A percentile compares a stretch with the other conserved stretches of the same genome.
These are phyloP conservation scores for Hanseniaspora lachancei DNA, from an alignment of 805 yeast species.

Conservation along the genomic window DNA sequence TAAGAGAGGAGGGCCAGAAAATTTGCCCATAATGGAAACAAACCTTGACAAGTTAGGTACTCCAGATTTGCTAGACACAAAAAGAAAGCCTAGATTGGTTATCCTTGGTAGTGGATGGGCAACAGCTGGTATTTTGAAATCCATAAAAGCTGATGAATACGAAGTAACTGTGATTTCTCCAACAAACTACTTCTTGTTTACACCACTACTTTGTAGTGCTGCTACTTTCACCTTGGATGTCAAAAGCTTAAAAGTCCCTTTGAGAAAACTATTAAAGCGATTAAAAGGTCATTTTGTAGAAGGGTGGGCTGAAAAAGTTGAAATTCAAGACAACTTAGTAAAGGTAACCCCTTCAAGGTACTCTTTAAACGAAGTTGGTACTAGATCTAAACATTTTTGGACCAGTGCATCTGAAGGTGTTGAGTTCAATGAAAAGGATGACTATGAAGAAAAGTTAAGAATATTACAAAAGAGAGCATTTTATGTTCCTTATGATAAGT, in stretches of 20 bases:
- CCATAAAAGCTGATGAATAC: conserved; percentile 40
- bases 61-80: conserved; percentile 19
- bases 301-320: conserved; percentile 48
- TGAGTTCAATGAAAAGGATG: conserved; percentile 41
- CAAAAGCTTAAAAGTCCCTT: conserved; percentile 50
- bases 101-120: conserved; percentile 65
- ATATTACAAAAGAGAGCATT: conserved; percentile 35
- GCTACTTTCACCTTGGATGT: conserved; percentile 60
- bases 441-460: conserved; percentile 37
- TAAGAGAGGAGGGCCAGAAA: conserved; percentile 54
- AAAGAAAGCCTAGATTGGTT: conserved; percentile 41
- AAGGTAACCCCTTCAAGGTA: conserved; percentile 38
- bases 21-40: conserved; percentile 46
- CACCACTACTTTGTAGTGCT: conserved; percentile 57
- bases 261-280: conserved; percentile 40
- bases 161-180: conserved; percentile 58
- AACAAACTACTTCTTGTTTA: conserved; percentile 53
- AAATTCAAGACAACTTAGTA: conserved; percentile 41
- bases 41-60: conserved; percentile 41
- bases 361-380: conserved; percentile 27
- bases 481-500: conserved; percentile 59
- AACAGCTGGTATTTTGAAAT: conserved; percentile 44
- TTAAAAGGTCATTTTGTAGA: conserved; percentile 50
- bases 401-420: conserved; percentile 50
- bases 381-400: conserved; percentile 33